Conservation (phyloP, 2,329 filamentous ascomycete genomes). For the Arthrobotrys megalospora region DNA sequence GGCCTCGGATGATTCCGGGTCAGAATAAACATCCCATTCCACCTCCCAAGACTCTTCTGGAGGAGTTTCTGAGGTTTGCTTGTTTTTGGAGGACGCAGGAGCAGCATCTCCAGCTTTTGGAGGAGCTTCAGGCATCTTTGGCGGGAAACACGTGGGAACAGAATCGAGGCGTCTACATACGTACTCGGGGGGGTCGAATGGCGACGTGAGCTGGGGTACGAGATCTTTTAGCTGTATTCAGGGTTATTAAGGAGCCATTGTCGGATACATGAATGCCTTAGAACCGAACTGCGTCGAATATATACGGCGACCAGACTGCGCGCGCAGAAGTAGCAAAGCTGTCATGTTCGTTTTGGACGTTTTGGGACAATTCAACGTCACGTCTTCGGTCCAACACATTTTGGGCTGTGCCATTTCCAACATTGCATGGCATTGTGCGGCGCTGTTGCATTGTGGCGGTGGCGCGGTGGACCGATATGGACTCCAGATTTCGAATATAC, state of each 20-base stretch:
- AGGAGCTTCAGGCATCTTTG: slow-evolving; percentile 37
- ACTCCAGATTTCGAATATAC: no score
- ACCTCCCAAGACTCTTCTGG: slow-evolving; percentile 56
- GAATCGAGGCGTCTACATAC: slow-evolving; percentile 1
- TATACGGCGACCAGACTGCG: neutral
- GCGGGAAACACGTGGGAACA: slow-evolving; percentile 9
- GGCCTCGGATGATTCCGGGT: slow-evolving; percentile 30
- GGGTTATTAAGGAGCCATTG: neutral
- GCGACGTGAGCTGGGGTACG: neutral
- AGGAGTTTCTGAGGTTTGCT: slow-evolving; percentile 16
- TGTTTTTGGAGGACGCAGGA: slow-evolving; percentile 19
- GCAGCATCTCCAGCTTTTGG: slow-evolving; percentile 12
- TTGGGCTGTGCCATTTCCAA: neutral
- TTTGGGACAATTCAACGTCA: slow-evolving; percentile 27
- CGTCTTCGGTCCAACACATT: slow-evolving; percentile 13
- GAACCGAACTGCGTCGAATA: neutral
- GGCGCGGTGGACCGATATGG: no score
- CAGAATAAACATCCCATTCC: slow-evolving; percentile 59
- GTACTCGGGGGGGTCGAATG: neutral
- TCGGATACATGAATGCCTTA: neutral
- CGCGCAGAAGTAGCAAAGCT: slow-evolving; percentile 13
- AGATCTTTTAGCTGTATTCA: neutral
- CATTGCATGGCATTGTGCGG: neutral
- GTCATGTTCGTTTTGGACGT: slow-evolving; percentile 27
- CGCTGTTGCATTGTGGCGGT: neutral